A percentile compares a stretch with the other conserved stretches of the same genome.
Conservation (phyloP, 345 rosid species). For the Carallia brachiata region DNA sequence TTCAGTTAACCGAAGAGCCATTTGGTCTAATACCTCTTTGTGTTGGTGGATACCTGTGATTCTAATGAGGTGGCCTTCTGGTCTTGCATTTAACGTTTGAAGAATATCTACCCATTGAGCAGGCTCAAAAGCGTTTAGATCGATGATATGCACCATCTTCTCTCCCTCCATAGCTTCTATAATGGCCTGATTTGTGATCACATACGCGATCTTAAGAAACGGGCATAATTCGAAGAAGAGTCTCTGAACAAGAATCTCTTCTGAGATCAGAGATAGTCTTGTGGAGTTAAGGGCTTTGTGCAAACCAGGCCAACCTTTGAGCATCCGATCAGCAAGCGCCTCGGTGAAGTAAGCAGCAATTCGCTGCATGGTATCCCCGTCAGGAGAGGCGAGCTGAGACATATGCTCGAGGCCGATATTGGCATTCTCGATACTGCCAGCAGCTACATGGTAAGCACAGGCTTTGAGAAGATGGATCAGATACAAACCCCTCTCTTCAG, state of each 20-base stretch:
- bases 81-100: constrained; percentile 50
- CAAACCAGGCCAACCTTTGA: constrained; percentile 68
- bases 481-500: constrained; percentile 66
- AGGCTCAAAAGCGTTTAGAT: constrained; percentile 59
- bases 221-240: constrained; percentile 73
- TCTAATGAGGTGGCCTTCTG: constrained; percentile 69
- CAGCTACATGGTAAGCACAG: constrained; percentile 64
- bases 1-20: constrained; percentile 53
- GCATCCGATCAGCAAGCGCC: constrained; percentile 63
- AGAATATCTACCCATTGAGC: constrained; percentile 74
- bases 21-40: constrained; percentile 60
- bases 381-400: constrained; percentile 62
- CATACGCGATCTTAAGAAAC: constrained; percentile 55
- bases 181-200: constrained; percentile 67
- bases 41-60: constrained; percentile 67
- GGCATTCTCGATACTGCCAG: constrained; percentile 62
- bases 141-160: constrained; percentile 72
- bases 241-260: constrained; percentile 51
- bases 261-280: constrained; percentile 37
- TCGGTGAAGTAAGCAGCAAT: constrained; percentile 74
- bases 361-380: constrained; percentile 71
- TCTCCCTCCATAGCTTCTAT: constrained; percentile 72
- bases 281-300: constrained; percentile 73
- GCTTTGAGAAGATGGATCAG: constrained; percentile 53
- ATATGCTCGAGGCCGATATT: constrained; percentile 58